Percentiles rank a stretch among this genome's conserved stretches.
phyloP scores from a whole-genome alignment of 768 basidiomycete species.

The Dendrothele bispora region DNA sequence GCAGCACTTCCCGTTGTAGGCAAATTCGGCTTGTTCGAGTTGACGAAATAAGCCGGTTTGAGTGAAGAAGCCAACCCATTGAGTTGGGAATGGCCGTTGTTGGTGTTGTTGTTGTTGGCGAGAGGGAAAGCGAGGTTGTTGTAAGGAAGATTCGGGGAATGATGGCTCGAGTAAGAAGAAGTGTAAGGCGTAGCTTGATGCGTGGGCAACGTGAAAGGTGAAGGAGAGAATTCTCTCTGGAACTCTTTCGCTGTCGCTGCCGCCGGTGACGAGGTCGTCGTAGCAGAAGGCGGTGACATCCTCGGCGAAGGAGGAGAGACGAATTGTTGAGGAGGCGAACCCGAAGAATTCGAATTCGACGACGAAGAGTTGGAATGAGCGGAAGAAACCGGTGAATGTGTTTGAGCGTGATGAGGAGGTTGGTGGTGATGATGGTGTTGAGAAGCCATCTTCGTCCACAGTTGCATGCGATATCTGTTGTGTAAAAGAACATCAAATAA shows the following conservation, averaged over 20 bases:
- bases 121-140: too few species aligned
- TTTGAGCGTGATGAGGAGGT: neutral
- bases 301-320: conserved; percentile 22
- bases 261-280: neutral
- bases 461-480: conserved; percentile 77
- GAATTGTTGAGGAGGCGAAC: conserved; percentile 18
- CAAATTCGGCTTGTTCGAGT: conserved; percentile 20
- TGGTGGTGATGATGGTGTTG: conserved; percentile 41
- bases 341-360: too few species aligned
- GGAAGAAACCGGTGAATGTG: too few species aligned
- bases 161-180: too few species aligned
- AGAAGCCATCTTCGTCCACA: conserved; percentile 88
- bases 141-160: too few species aligned
- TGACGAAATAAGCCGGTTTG: conserved; percentile 35
- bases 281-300: neutral
- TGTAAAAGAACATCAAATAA: conserved; percentile 12
- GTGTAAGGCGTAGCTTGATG: conserved; percentile 1
- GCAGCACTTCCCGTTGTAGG: conserved; percentile 9
- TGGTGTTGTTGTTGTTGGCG: neutral
- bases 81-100: neutral
- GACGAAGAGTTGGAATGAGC: too few species aligned
- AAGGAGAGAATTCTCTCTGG: conserved; percentile 2
- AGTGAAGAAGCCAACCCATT: conserved; percentile 11
- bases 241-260: conserved; percentile 10
- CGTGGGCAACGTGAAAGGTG: conserved; percentile 6